Percentiles rank a stretch among this genome's conserved stretches.
phyloP scores from a whole-genome alignment of 805 yeast species.

The Wickerhamiella sergipiensis region DNA sequence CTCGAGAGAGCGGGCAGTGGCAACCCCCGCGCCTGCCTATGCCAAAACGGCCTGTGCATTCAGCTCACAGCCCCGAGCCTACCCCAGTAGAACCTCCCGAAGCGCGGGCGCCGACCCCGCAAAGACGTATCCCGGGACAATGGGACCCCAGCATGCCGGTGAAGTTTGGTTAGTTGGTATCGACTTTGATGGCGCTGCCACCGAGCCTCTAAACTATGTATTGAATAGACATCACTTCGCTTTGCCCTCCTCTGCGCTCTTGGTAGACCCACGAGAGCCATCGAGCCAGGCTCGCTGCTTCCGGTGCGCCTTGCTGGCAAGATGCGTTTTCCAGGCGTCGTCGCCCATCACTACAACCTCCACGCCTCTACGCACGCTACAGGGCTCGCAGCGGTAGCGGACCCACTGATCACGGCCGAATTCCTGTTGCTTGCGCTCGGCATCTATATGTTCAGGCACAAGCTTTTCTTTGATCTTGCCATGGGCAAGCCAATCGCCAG shows the following conservation, averaged over 20 bases:
- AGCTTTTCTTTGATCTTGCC: conserved; percentile 2
- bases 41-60: not conserved
- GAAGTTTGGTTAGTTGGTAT: not conserved
- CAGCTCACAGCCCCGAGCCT: not conserved
- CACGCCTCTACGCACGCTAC: conserved; percentile 39
- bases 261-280: too few relatives aligned
- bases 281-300: conserved; percentile 12
- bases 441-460: conserved; percentile 28
- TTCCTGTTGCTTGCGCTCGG: conserved; percentile 18
- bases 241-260: too few relatives aligned
- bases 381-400: conserved; percentile 53
- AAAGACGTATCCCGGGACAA: not conserved
- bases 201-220: too few relatives aligned
- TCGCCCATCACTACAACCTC: conserved; percentile 57
- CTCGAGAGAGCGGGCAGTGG: not conserved
- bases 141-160: not conserved
- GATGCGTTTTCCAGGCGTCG: conserved; percentile 55
- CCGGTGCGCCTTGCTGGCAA: conserved; percentile 54
- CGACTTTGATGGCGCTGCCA: too few relatives aligned
- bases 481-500: conserved; percentile 27
- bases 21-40: not conserved
- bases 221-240: too few relatives aligned
- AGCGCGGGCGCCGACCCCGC: not conserved
- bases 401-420: conserved; percentile 37
- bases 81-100: not conserved